Evolutionary conservation across 768 basidiomycete species (phyloP).

Genomic region (Mycena sanguinolenta): DNA sequence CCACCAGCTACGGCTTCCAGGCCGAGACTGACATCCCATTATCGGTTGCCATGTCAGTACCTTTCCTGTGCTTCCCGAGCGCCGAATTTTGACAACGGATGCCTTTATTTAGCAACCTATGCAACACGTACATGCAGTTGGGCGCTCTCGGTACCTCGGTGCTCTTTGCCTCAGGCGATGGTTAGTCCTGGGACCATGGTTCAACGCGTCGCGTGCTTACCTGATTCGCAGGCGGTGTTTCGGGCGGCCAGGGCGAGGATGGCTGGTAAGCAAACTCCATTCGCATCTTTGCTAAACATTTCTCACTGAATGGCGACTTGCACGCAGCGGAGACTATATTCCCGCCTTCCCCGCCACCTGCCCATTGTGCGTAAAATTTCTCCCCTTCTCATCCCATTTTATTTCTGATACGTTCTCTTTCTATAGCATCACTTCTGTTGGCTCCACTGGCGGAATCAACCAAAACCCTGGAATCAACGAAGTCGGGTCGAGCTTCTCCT

Average conservation of each 20-base stretch:
- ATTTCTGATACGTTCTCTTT: constrained; percentile 13
- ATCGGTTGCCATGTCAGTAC: constrained; percentile 10
- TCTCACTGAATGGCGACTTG: constrained; percentile 2
- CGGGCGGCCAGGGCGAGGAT: background rate
- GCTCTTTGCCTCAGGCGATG: constrained; percentile 12
- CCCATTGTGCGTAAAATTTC: constrained; percentile 11
- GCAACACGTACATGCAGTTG: constrained; percentile 45
- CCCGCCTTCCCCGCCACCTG: constrained; percentile 8
- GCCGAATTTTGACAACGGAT: constrained; percentile 9
- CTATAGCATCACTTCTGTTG: constrained; percentile 13
- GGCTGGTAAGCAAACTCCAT: constrained; percentile 13
- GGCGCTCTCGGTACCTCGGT: constrained; percentile 42
- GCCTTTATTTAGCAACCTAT: constrained; percentile 32
- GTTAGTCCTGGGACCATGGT: constrained; percentile 39
- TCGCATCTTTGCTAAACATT: constrained; percentile 5
- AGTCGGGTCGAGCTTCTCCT: constrained; percentile 54
- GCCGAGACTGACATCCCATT: constrained; percentile 51
- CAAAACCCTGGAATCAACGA: constrained; percentile 42
- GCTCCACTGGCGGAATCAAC: constrained; percentile 41
- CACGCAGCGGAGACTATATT: background rate
- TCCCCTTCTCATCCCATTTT: constrained; percentile 9
- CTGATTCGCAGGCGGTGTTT: constrained; percentile 10
- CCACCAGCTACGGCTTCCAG: constrained; percentile 38
- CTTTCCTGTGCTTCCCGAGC: constrained; percentile 5
- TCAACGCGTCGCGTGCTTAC: constrained; percentile 12